Evolutionary conservation across 2,329 filamentous ascomycete species (phyloP).

Genomic region (Sarocladiaceae sp.): DNA sequence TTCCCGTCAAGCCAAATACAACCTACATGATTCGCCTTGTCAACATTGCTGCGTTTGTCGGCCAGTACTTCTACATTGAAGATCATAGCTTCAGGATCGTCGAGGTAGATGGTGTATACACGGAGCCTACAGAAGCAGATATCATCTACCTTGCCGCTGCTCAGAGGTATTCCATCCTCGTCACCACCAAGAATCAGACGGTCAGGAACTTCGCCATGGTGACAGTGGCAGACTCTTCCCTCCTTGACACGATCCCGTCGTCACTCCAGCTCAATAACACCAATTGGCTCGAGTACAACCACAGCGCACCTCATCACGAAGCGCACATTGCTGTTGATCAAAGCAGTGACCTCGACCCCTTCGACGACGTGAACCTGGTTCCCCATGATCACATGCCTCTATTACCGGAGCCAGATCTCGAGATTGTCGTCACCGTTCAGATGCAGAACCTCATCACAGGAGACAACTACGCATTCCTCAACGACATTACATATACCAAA

Average conservation of each 20-base stretch:
- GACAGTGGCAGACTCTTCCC: constrained; percentile 17
- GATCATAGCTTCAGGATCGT: constrained; percentile 28
- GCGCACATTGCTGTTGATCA: constrained; percentile 16
- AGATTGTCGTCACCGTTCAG: constrained; percentile 41
- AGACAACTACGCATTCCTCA: constrained; percentile 49
- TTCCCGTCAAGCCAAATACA: constrained; percentile 41
- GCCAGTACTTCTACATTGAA: constrained; percentile 43
- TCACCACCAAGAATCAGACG: constrained; percentile 42
- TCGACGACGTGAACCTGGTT: constrained; percentile 52
- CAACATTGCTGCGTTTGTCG: constrained; percentile 48
- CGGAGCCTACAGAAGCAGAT: constrained; percentile 37
- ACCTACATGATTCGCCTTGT: constrained; percentile 52
- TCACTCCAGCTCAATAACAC: constrained; percentile 44
- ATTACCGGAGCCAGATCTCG: constrained; percentile 43
- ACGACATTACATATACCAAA: constrained; percentile 58
- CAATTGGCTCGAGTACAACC: constrained; percentile 29
- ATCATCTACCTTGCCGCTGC: constrained; percentile 43
- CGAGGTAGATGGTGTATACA: constrained; percentile 49
- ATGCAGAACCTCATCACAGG: constrained; percentile 54
- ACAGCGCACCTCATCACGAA: constrained; percentile 18
- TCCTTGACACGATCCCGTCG: constrained; percentile 38
- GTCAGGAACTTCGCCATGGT: constrained; percentile 41
- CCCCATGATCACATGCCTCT: constrained; percentile 49
- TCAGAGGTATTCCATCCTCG: constrained; percentile 44
- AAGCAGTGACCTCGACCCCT: constrained; percentile 46